phyloP scores from a whole-genome alignment of 208 protist genomes.

The Naegleria lovaniensis region DNA sequence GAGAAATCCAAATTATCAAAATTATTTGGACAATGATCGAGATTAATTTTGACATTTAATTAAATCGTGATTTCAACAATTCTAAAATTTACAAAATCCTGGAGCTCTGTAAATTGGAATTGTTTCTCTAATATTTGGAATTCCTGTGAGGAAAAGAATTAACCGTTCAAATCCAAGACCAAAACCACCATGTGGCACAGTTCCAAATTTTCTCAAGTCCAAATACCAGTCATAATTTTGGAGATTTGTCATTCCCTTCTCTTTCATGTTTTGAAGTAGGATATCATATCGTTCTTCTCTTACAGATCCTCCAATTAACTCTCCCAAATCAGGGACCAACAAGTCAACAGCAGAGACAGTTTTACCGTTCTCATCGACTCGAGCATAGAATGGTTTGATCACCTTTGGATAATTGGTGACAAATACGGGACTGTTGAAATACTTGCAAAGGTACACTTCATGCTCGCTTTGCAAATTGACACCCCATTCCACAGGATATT shows the following conservation, averaged over 20 bases:
- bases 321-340: slow-evolving; percentile 94
- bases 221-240: slow-evolving; percentile 97
- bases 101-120: background rate
- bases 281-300: slow-evolving; percentile 86
- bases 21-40: background rate
- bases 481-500: slow-evolving; percentile 73
- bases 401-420: slow-evolving; percentile 91
- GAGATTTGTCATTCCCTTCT: slow-evolving; percentile 77
- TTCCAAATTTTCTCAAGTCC: slow-evolving; percentile 93
- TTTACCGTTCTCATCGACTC: slow-evolving; percentile 57
- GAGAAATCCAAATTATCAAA: background rate
- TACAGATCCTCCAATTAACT: slow-evolving; percentile 98
- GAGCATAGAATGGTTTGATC: slow-evolving; percentile 99
- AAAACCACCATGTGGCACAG: slow-evolving; percentile 93
- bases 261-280: slow-evolving; percentile 79
- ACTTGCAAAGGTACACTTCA: slow-evolving; percentile 89
- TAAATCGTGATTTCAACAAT: too few relatives aligned
- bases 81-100: slow-evolving; percentile 7
- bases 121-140: slow-evolving; percentile 20
- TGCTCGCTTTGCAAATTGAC: slow-evolving; percentile 96
- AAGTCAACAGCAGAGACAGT: slow-evolving; percentile 85
- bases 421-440: slow-evolving; percentile 88
- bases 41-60: too few relatives aligned
- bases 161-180: slow-evolving; percentile 95
- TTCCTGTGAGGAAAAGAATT: slow-evolving; percentile 46